Base-by-base conservation (phyloP, 371 early-diverging fungal genomes). In the Mucor mucedo region DNA sequence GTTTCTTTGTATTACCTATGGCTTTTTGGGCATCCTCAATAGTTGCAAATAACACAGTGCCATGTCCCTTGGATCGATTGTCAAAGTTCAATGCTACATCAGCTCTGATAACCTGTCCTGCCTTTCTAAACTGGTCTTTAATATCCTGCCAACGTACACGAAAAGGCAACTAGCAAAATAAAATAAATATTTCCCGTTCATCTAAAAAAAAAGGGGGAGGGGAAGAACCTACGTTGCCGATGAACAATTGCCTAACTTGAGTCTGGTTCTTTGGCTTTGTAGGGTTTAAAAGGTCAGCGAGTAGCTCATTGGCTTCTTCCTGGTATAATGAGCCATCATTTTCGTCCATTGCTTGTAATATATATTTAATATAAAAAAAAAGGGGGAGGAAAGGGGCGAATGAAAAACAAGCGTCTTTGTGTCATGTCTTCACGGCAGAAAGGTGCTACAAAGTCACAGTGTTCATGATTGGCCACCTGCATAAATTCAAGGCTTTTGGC, bases 111-210 rank as follows among this genome's bases (percentile, higher is more conserved):
- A 92, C 89, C 21, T 73, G 69, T 33, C 91, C 92, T 4, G 89
- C 89, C 61, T 88, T 82, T 49, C 89, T 73, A 74, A 93, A 92
- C 33, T 90, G 63, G 73, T 92, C 92, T 66, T 92, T 92, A 52
- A 93, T 65, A 63, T 92, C 92, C 70, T 92, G 91, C 92, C 92
- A 93, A 33, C 86, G 82, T 35, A 82, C 80, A 45, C 86, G 79
- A 69, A 82, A 91, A 5, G 93, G 92, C 40, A 93, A 80, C 87
- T 93, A 70, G 27, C 5, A 50, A 10, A 61, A 8, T 0, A 21
- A 39, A 11, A 29, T 13, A 16, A 16, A 38, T 35, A 39, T 16
- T 30, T 2, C n/a, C 16, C 10, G 44, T 42, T 42, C 10, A 42
- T 14, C 10, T 10, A 42, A 11, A 42, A 9, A 42, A n/a, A n/a